phyloP scores from a whole-genome alignment of 2,329 filamentous ascomycete species.

The Alternaria triticimaculans region DNA sequence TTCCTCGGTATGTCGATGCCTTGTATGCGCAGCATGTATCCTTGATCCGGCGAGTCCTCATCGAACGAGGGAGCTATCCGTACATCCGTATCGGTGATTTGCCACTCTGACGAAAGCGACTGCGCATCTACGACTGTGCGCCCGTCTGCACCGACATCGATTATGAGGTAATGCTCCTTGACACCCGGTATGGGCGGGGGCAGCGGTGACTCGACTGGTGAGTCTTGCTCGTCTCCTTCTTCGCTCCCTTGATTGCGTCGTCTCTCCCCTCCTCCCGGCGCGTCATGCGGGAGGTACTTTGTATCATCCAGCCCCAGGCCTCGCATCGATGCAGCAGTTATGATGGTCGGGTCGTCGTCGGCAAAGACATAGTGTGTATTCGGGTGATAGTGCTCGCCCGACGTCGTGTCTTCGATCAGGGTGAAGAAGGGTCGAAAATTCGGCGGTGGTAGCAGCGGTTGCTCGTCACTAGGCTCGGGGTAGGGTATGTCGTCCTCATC shows the following conservation, averaged over 20 bases:
- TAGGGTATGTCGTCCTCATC: constrained; percentile 43
- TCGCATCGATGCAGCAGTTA: constrained; percentile 70
- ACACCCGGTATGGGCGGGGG: constrained; percentile 56
- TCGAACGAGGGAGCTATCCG: constrained; percentile 69
- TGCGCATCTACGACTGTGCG: constrained; percentile 69
- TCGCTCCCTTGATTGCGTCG: constrained; percentile 22
- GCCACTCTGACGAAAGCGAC: constrained; percentile 78
- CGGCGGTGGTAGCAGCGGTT: constrained; percentile 49
- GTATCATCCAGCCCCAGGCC: constrained; percentile 57
- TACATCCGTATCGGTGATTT: constrained; percentile 63
- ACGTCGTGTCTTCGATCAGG: constrained; percentile 77
- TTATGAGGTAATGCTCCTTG: constrained; percentile 63
- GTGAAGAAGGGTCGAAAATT: constrained; percentile 84
- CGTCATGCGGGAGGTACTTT: constrained; percentile 46
- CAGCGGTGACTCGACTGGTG: constrained; percentile 49
- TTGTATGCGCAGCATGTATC: constrained; percentile 68
- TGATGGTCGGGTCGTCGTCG: constrained; percentile 83
- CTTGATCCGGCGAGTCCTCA: constrained; percentile 51
- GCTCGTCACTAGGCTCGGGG: constrained; percentile 41
- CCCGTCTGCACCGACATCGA: constrained; percentile 59
- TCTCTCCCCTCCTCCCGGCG: constrained; percentile 27
- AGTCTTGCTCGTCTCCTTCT: constrained; percentile 33
- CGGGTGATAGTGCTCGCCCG: constrained; percentile 79
- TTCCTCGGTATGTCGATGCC: constrained; percentile 53
- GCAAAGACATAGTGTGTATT: constrained; percentile 90